Evolutionary conservation across 1,284 basidiomycete genomes (phyloP).

Genomic region (Moniliella sp.): DNA sequence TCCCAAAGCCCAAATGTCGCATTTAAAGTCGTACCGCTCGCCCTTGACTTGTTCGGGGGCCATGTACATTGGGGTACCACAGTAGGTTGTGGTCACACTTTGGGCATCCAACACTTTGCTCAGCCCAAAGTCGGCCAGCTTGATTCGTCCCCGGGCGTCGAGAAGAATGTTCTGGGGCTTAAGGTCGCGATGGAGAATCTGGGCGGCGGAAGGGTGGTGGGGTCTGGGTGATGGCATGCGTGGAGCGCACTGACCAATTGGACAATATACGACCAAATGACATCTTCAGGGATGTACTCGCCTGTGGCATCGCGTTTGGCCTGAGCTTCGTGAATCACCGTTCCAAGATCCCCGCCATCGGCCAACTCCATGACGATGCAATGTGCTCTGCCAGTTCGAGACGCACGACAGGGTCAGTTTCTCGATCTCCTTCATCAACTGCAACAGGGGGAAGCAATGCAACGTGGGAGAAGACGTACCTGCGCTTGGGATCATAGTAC

Average conservation of each 20-base stretch:
- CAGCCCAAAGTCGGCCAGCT: slow-evolving; percentile 85
- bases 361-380: slow-evolving; percentile 44
- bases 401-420: neutral
- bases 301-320: slow-evolving; percentile 31
- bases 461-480: slow-evolving; percentile 55
- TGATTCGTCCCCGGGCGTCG: slow-evolving; percentile 54
- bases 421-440: too few relatives aligned
- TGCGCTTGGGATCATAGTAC: slow-evolving; percentile 68
- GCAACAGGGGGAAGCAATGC: neutral
- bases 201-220: neutral
- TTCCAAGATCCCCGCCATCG: slow-evolving; percentile 72
- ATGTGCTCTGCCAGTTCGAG: slow-evolving; percentile 5
- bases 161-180: slow-evolving; percentile 94
- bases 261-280: slow-evolving; percentile 79
- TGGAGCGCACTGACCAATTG: slow-evolving; percentile 75
- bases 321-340: slow-evolving; percentile 55
- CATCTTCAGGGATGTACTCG: slow-evolving; percentile 52
- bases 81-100: slow-evolving; percentile 80
- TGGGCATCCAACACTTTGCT: slow-evolving; percentile 62
- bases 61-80: slow-evolving; percentile 97
- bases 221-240: slow-evolving; percentile 48
- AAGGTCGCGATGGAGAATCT: slow-evolving; percentile 70
- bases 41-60: slow-evolving; percentile 89
- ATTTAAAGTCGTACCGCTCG: slow-evolving; percentile 84
- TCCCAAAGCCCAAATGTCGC: slow-evolving; percentile 90